phyloP scores from a whole-genome alignment of 495 filamentous ascomycete species.

The Penicillium chermesinum region DNA sequence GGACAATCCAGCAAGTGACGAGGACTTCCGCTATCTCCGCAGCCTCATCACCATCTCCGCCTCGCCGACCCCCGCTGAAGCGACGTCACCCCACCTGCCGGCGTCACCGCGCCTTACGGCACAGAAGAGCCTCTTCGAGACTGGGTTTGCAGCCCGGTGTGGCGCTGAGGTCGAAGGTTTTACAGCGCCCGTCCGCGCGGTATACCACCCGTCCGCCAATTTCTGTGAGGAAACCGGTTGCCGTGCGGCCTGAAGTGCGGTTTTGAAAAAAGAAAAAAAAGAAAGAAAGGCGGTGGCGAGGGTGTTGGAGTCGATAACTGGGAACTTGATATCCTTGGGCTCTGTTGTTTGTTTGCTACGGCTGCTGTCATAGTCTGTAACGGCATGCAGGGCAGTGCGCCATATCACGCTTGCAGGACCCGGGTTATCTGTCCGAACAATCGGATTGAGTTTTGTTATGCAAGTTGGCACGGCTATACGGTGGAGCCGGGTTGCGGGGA shows the following conservation, averaged over 20 bases:
- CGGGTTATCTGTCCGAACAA: not conserved
- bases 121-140: slow-evolving; percentile 18
- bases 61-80: slow-evolving; percentile 3
- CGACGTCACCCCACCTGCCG: not conserved
- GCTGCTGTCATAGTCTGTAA: not conserved
- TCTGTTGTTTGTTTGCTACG: not conserved
- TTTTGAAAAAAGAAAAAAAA: slow-evolving; percentile 19
- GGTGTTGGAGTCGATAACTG: not conserved
- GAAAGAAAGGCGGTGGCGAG: not conserved
- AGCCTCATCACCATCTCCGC: slow-evolving; percentile 25
- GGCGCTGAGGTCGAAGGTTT: slow-evolving; percentile 3
- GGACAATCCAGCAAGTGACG: slow-evolving; percentile 13
- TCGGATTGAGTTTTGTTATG: not conserved
- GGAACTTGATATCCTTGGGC: not conserved
- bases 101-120: slow-evolving; percentile 4
- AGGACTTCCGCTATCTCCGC: slow-evolving; percentile 23
- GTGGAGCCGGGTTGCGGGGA: not conserved
- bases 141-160: slow-evolving; percentile 13
- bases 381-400: not conserved
- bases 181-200: slow-evolving; percentile 8
- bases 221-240: slow-evolving; percentile 8
- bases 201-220: slow-evolving; percentile 21
- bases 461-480: not conserved
- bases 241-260: slow-evolving; percentile 19
- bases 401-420: not conserved